These are phyloP conservation scores for Alternaria gansuensis DNA, from an alignment of 2,329 filamentous ascomycete species.

Conservation along the genomic window DNA sequence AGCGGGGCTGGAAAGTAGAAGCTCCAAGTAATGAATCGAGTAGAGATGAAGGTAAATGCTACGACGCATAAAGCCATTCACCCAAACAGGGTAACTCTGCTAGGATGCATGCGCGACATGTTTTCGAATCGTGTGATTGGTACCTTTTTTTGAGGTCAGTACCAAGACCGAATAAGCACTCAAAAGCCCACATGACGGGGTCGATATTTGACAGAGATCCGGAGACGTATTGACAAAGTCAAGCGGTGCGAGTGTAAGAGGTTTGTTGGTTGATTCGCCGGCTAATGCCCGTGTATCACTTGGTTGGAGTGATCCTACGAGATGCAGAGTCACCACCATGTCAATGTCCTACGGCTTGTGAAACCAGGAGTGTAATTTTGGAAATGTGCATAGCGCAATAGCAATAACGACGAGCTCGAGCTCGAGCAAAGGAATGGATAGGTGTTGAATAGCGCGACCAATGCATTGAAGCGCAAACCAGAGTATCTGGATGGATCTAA, in stretches of 20 bases:
- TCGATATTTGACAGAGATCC: not conserved
- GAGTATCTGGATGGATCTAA: not conserved
- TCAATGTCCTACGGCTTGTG: not conserved
- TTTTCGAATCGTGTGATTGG: not conserved
- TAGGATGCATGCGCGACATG: not conserved
- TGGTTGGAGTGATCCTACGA: not conserved
- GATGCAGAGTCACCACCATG: not conserved
- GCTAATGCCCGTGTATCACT: not conserved
- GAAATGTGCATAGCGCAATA: not conserved
- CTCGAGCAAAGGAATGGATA: not conserved
- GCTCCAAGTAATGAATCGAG: not conserved
- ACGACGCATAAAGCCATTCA: accelerated
- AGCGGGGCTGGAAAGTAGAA: not conserved
- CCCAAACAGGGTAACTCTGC: not conserved
- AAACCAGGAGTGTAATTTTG: not conserved
- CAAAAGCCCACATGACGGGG: not conserved
- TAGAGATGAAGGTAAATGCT: not conserved
- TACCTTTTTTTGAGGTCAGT: not conserved
- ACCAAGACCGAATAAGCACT: not conserved
- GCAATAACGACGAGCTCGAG: not conserved
- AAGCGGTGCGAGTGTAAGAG: not conserved
- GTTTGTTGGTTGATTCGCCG: not conserved
- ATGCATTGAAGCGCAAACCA: not conserved
- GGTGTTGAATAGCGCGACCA: not conserved
- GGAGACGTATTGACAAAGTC: not conserved